Conservation (phyloP, 495 filamentous ascomycete species). For the Hypomontagnella monticulosa region DNA sequence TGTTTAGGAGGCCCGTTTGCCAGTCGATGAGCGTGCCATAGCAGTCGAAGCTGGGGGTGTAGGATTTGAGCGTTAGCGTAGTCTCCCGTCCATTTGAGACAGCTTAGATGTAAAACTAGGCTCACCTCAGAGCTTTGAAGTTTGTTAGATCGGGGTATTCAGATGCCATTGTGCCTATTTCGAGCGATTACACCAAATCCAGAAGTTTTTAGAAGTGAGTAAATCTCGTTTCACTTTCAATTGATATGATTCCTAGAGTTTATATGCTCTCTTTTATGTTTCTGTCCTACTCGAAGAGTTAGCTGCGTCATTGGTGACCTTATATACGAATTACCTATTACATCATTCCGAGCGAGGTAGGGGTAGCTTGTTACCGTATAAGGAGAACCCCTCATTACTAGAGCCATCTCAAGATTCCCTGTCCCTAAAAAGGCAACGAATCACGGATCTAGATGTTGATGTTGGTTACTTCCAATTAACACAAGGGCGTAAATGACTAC, state of each 20-base stretch:
- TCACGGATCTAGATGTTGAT: conserved; percentile 5
- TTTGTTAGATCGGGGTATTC: conserved; percentile 42
- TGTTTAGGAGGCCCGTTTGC: conserved; percentile 57
- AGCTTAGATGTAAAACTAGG: background rate
- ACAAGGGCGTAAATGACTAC: conserved; percentile 34
- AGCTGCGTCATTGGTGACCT: conserved; percentile 25
- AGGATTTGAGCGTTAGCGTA: conserved; percentile 13
- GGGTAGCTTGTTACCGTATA: conserved; percentile 25
- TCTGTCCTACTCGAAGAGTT: background rate
- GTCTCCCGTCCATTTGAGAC: background rate
- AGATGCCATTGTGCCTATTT: conserved; percentile 19
- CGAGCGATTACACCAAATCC: background rate
- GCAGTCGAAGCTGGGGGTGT: conserved; percentile 72
- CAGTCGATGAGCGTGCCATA: conserved; percentile 87
- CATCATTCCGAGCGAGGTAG: conserved; percentile 17
- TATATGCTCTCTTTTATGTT: background rate
- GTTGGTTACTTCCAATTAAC: background rate
- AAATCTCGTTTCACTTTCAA: background rate
- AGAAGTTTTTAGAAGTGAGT: background rate
- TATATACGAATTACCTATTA: conserved; percentile 26
- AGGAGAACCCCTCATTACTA: conserved; percentile 18
- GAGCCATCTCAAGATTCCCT: conserved; percentile 16
- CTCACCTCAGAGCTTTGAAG: conserved; percentile 47
- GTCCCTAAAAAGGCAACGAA: conserved; percentile 18
- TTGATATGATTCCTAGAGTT: background rate